These are phyloP conservation scores for Syzygium oleosum DNA, from an alignment of 345 rosid genomes.

Conservation along the genomic window DNA sequence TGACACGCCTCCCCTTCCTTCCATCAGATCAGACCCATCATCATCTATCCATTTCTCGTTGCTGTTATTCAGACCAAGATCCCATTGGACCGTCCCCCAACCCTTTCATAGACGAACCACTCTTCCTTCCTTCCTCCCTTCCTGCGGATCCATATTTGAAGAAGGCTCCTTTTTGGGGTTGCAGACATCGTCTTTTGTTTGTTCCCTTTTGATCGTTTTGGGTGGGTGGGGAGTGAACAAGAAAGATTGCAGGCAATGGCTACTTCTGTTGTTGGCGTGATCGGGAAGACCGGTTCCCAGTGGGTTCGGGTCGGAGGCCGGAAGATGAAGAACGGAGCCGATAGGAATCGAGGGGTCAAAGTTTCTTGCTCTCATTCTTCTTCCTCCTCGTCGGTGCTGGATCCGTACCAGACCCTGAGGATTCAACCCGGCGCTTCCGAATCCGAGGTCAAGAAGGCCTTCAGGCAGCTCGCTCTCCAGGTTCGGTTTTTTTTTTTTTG, in stretches of 20 bases:
- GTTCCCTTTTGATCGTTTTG: not conserved
- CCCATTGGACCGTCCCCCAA: not conserved
- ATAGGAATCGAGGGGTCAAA: conserved; percentile 14
- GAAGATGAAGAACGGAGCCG: conserved; percentile 15
- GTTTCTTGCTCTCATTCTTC: conserved; percentile 21
- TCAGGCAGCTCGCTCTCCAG: conserved; percentile 83
- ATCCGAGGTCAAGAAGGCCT: conserved; percentile 86
- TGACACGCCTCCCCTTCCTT: not conserved
- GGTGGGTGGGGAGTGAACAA: not conserved
- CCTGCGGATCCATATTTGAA: not conserved
- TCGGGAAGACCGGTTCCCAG: conserved; percentile 1
- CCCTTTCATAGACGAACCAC: not conserved
- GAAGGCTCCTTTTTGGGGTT: not conserved
- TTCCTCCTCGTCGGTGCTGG: conserved; percentile 31
- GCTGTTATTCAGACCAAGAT: not conserved
- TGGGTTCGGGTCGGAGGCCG: conserved; percentile 3
- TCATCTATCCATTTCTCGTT: not conserved
- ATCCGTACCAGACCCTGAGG: conserved; percentile 72
- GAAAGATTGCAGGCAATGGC: not conserved
- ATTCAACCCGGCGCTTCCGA: conserved; percentile 84
- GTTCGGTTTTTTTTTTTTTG: conserved; percentile 7
- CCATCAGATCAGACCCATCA: not conserved
- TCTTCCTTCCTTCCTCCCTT: too few relatives aligned
- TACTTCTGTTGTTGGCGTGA: not conserved
- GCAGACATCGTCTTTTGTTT: not conserved